phyloP scores from a whole-genome alignment of 805 yeast genomes.

The Cyberlindnera maclurae region DNA sequence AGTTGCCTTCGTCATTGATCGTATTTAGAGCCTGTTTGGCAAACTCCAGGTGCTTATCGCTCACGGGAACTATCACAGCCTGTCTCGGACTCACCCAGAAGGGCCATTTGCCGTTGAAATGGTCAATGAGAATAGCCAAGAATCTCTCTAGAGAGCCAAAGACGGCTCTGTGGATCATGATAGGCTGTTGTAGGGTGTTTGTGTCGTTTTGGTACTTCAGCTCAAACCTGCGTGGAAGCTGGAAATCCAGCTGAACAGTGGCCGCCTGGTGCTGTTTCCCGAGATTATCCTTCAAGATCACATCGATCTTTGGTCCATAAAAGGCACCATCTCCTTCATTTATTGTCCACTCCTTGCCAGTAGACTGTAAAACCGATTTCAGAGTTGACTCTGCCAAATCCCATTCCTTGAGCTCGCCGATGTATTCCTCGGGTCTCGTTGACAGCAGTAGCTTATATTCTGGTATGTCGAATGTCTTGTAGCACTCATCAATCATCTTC shows the following conservation, averaged over 20 bases:
- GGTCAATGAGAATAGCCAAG: slow-evolving; percentile 84
- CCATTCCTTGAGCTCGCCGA: slow-evolving; percentile 80
- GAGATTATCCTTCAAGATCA: slow-evolving; percentile 70
- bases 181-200: slow-evolving; percentile 57
- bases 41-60: slow-evolving; percentile 48
- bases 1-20: slow-evolving; percentile 41
- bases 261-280: slow-evolving; percentile 90
- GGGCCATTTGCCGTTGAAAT: slow-evolving; percentile 92
- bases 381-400: slow-evolving; percentile 69
- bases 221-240: slow-evolving; percentile 79
- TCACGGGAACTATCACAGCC: slow-evolving; percentile 76
- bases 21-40: slow-evolving; percentile 41
- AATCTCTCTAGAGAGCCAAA: slow-evolving; percentile 93
- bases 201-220: slow-evolving; percentile 56
- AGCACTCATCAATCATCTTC: slow-evolving; percentile 66
- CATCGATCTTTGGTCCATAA: slow-evolving; percentile 95
- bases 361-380: slow-evolving; percentile 46
- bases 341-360: slow-evolving; percentile 55
- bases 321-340: slow-evolving; percentile 94
- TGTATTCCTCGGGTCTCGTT: slow-evolving; percentile 78
- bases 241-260: slow-evolving; percentile 92
- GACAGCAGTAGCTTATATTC: slow-evolving; percentile 62
- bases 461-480: slow-evolving; percentile 43
- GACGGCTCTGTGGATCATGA: slow-evolving; percentile 94
- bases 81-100: slow-evolving; percentile 95